Conservation (phyloP, 257 asterid species). For the Paraleonurus japonicus region DNA sequence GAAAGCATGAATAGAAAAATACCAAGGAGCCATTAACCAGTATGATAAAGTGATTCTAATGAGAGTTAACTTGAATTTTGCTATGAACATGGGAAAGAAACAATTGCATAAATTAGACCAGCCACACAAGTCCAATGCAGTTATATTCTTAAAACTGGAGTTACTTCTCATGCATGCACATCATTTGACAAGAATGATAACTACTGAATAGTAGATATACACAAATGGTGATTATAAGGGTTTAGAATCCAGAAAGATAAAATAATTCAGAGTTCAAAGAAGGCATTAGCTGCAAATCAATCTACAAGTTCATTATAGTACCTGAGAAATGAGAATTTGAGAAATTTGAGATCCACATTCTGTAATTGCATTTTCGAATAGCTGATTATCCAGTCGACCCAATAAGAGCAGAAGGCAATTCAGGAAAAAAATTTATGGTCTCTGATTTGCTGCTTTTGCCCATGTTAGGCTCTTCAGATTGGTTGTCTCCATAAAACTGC, state of each 20-base stretch:
- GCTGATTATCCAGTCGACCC: conserved; percentile 67
- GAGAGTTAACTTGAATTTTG: neutral
- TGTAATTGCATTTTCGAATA: conserved; percentile 51
- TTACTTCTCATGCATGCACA: neutral
- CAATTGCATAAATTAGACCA: neutral
- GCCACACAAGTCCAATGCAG: neutral
- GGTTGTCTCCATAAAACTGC: conserved; percentile 74
- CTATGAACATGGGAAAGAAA: neutral
- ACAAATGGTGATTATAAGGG: neutral
- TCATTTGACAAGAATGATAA: neutral
- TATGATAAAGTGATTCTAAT: neutral
- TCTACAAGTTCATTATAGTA: conserved; percentile 30
- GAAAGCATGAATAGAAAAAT: neutral
- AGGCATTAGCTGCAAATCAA: neutral
- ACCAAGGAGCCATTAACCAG: neutral
- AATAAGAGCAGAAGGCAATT: conserved; percentile 77
- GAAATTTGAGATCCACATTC: conserved; percentile 72
- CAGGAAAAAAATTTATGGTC: conserved; percentile 70
- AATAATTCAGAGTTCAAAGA: neutral
- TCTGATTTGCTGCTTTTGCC: conserved; percentile 56
- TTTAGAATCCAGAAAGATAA: neutral
- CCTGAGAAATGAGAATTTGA: conserved; percentile 78
- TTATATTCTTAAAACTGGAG: neutral
- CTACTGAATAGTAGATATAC: neutral
- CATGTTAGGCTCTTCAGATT: conserved; percentile 46